These are phyloP conservation scores for Pyrenophora tritici-repentis DNA, from an alignment of 2,329 filamentous ascomycete genomes.

Conservation along the genomic window DNA sequence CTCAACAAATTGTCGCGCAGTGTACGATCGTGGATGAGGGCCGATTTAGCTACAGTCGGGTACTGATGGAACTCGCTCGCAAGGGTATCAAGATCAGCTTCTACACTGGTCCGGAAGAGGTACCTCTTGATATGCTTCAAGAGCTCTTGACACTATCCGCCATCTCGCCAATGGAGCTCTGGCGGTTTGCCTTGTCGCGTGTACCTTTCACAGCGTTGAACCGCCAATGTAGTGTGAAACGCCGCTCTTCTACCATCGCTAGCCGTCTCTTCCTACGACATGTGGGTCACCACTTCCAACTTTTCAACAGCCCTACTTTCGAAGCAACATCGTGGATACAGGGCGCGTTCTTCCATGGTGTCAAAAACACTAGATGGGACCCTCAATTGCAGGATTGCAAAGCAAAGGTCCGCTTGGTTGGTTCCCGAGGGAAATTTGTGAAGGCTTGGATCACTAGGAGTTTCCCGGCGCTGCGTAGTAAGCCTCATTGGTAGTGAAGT, in stretches of 20 bases:
- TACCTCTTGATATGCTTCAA: constrained; percentile 5
- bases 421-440: background rate
- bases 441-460: background rate
- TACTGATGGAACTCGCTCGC: constrained; percentile 5
- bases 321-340: constrained; percentile 3
- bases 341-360: constrained; percentile 14
- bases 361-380: background rate
- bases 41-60: background rate
- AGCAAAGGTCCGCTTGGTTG: background rate
- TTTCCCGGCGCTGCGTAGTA: constrained; percentile 5
- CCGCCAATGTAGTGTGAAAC: background rate
- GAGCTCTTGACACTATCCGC: constrained; percentile 6
- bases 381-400: background rate
- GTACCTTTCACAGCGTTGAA: constrained; percentile 8
- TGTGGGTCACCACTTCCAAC: constrained; percentile 5
- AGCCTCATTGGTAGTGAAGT: background rate
- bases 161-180: constrained; percentile 3
- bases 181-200: background rate
- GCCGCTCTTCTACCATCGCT: background rate
- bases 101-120: constrained; percentile 1
- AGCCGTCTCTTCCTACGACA: constrained; percentile 14
- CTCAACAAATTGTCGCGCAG: constrained; percentile 14
- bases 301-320: constrained; percentile 18
- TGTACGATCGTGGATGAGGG: constrained; percentile 8
- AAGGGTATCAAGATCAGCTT: constrained; percentile 11